Base-by-base conservation (phyloP, 2,329 filamentous ascomycete genomes). In the Phialophora verrucosa region DNA sequence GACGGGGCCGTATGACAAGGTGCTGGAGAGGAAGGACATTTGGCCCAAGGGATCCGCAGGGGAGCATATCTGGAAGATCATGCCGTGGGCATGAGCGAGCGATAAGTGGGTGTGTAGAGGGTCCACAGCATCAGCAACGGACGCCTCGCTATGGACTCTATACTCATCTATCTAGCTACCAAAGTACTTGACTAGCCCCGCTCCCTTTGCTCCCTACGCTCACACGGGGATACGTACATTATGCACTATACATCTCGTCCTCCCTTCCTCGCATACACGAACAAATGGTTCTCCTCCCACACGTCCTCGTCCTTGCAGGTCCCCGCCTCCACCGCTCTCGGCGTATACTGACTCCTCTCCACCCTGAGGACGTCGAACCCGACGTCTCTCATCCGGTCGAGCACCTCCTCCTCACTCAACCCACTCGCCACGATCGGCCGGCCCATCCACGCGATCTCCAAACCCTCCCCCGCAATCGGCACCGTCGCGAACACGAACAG, bases 361-460 rank as follows among this genome's bases (percentile, higher is more conserved):
- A 29, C 20, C 7, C 20, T 27, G 20, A 51, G 12, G 12, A 5
- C 14, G 5, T 51, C 20, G 14, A 51, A 27, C 10, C 49, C 20
- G 14, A 29, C 49, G n/a, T 12, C 55, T 17, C 25, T 32, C 47
- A 64, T 32, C n/a, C 23, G 44, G 14, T 42, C 62, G 14, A 64
- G 29, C 20, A 56, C 44, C 42, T 59, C 55, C 4, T 53, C 62
- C 20, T 23, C 17, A 38, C 47, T 54, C 56, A 61, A n/a, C 20
- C 62, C 49, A 35, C 55, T 60, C 42, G 54, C 55, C 27, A 59
- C 31, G 27, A 64, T 60, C 6, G 62, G 44, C 42, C 55, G 31
- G 6, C 62, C 62, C 62, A 64, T 64, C 62, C 62, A 64, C n/a
- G 31, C 50, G 20, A 59, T 60, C 23, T 51, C 38, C 38, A 64